A percentile compares a stretch with the other conserved stretches of the same genome.
Evolutionary conservation across 345 rosid species (phyloP).

Genomic region (Anastatica hierochuntica): DNA sequence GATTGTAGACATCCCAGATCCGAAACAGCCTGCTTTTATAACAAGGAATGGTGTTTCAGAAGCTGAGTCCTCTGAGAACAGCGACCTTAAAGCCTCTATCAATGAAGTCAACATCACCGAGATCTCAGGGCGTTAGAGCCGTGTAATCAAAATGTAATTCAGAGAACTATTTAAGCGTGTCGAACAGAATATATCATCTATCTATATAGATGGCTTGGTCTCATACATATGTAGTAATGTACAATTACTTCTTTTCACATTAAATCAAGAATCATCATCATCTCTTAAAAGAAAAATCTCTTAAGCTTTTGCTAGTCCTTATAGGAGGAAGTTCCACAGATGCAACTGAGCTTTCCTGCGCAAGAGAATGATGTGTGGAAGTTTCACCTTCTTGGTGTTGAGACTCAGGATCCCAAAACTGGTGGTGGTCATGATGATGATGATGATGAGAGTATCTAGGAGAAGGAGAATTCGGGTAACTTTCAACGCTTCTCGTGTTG

Average conservation of each 20-base stretch:
- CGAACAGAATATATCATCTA: too few relatives aligned
- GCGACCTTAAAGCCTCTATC: too few relatives aligned
- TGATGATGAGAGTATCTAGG: conserved; percentile 24
- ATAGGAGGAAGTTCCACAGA: conserved; percentile 26
- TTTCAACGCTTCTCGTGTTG: conserved; percentile 35
- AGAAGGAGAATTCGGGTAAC: conserved; percentile 35
- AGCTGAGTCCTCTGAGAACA: neutral
- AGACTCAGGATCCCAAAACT: conserved; percentile 48
- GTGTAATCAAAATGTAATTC: too few relatives aligned
- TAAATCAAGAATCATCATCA: neutral
- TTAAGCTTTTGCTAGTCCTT: conserved; percentile 13
- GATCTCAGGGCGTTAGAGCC: too few relatives aligned
- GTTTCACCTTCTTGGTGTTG: conserved; percentile 27
- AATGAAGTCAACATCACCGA: too few relatives aligned
- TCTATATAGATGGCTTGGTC: too few relatives aligned
- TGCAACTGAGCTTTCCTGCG: conserved; percentile 18
- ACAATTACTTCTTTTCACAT: too few relatives aligned
- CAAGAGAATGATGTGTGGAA: conserved; percentile 16
- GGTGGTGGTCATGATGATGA: too few relatives aligned
- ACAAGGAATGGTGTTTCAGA: neutral
- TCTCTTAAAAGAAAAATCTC: conserved; percentile 28
- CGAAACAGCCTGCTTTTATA: conserved; percentile 7
- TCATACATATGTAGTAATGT: too few relatives aligned
- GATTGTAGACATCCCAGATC: conserved; percentile 8
- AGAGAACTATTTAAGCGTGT: too few relatives aligned